Conservation (phyloP, 1,284 basidiomycete species). For the Moesziomyces parantarcticus region DNA sequence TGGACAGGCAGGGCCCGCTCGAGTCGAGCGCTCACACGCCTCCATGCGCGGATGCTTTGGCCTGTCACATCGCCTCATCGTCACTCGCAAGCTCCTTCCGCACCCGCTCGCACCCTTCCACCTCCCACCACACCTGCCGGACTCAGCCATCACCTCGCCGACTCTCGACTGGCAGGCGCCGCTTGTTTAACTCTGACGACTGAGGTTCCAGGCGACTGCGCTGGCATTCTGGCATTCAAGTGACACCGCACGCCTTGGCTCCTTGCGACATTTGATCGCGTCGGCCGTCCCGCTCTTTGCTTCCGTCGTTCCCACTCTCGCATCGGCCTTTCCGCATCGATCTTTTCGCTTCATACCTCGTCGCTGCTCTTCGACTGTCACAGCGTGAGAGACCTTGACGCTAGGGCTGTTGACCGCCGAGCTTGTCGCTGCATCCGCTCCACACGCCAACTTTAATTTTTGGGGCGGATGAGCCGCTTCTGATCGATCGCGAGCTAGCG, state of each 20-base stretch:
- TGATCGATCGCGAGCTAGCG: not conserved
- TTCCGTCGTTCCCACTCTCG: not conserved
- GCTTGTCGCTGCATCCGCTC: not conserved
- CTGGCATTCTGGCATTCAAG: too few species aligned
- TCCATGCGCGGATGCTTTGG: not conserved
- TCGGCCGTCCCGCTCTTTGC: not conserved
- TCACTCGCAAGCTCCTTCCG: not conserved
- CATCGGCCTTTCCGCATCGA: not conserved
- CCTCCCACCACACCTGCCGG: not conserved
- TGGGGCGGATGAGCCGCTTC: not conserved
- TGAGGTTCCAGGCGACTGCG: not conserved
- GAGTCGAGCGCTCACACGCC: not conserved
- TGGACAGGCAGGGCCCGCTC: not conserved
- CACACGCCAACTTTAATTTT: not conserved
- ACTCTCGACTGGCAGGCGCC: not conserved
- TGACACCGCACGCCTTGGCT: too few species aligned
- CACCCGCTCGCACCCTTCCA: not conserved
- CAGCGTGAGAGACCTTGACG: not conserved
- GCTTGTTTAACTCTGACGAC: not conserved
- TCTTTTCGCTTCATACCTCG: not conserved
- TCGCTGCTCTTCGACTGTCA: not conserved
- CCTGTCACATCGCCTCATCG: not conserved
- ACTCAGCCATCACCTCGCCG: not conserved
- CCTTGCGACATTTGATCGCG: too few species aligned
- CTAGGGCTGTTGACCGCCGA: not conserved